A percentile compares a stretch with the other conserved stretches of the same genome.
phyloP scores from a whole-genome alignment of 257 asterid species.

The Penstemon barbatus region DNA sequence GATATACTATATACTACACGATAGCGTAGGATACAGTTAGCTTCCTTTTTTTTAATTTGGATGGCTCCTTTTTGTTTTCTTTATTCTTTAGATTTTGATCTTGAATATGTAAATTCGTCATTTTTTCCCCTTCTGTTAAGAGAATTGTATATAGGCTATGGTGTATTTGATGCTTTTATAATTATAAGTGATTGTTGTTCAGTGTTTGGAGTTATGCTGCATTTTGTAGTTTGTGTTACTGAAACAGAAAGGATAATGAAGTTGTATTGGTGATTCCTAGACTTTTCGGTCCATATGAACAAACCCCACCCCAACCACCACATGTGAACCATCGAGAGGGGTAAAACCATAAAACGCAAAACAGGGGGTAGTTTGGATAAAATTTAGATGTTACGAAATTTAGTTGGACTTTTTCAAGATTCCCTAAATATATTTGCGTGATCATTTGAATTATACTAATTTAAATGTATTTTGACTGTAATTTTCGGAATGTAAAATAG shows the following conservation, averaged over 20 bases:
- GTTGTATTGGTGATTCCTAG: background rate
- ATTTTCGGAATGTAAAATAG: no score
- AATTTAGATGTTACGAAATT: no score
- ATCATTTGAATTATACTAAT: no score
- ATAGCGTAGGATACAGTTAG: slow-evolving; percentile 30
- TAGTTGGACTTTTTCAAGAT: no score
- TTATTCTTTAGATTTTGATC: slow-evolving; percentile 22
- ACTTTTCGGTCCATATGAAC: background rate
- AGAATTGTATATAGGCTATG: slow-evolving; percentile 7
- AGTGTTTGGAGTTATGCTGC: slow-evolving; percentile 14
- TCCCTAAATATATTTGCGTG: no score
- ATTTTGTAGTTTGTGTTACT: background rate
- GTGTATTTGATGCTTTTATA: background rate
- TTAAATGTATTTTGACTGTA: no score
- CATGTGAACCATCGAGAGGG: no score
- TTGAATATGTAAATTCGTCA: slow-evolving; percentile 14
- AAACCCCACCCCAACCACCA: no score
- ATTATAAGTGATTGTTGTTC: background rate
- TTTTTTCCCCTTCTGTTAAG: background rate
- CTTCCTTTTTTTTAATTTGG: background rate
- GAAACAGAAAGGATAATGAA: slow-evolving; percentile 16
- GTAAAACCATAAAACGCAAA: no score
- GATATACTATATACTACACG: no score
- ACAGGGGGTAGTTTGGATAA: no score
- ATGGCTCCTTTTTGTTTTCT: slow-evolving; percentile 20